phyloP scores from a whole-genome alignment of 768 basidiomycete genomes.

The Mycena kentingensis region DNA sequence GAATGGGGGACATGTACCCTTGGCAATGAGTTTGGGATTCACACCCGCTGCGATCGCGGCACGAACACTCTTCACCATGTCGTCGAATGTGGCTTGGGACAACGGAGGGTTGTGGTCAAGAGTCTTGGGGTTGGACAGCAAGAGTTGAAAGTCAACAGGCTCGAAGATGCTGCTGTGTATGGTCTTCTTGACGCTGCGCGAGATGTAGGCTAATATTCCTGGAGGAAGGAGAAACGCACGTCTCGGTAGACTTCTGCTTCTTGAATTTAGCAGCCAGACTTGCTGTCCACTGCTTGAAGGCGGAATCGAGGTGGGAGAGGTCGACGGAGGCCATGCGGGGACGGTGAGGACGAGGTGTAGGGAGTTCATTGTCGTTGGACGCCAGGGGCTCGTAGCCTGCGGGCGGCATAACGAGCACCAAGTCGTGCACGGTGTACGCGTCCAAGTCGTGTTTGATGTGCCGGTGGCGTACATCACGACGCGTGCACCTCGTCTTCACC shows the following conservation, averaged over 20 bases:
- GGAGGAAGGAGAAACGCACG: no score
- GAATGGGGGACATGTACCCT: slow-evolving; percentile 37
- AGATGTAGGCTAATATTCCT: no score
- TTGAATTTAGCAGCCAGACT: slow-evolving; percentile 84
- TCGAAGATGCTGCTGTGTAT: slow-evolving; percentile 85
- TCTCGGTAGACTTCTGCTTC: slow-evolving; percentile 57
- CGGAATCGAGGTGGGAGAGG: slow-evolving; percentile 75
- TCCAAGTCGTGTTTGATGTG: not conserved
- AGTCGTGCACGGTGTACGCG: not conserved
- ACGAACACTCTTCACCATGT: slow-evolving; percentile 50
- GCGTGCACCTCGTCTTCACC: no score
- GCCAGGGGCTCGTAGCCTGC: slow-evolving; percentile 52
- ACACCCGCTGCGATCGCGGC: slow-evolving; percentile 73
- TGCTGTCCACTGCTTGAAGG: slow-evolving; percentile 91
- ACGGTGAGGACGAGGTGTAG: slow-evolving; percentile 39
- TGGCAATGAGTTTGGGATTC: slow-evolving; percentile 88
- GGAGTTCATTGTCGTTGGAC: slow-evolving; percentile 40
- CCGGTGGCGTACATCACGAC: slow-evolving; percentile 1
- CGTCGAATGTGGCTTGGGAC: slow-evolving; percentile 71
- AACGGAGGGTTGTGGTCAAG: slow-evolving; percentile 79
- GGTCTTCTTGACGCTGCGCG: slow-evolving; percentile 65
- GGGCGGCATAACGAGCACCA: slow-evolving; percentile 35
- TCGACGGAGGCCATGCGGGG: slow-evolving; percentile 66
- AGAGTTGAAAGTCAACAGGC: slow-evolving; percentile 27
- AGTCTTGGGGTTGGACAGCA: slow-evolving; percentile 57